These are phyloP conservation scores for Kwoniella heveanensis DNA, from an alignment of 768 basidiomycete species.

Conservation along the genomic window DNA sequence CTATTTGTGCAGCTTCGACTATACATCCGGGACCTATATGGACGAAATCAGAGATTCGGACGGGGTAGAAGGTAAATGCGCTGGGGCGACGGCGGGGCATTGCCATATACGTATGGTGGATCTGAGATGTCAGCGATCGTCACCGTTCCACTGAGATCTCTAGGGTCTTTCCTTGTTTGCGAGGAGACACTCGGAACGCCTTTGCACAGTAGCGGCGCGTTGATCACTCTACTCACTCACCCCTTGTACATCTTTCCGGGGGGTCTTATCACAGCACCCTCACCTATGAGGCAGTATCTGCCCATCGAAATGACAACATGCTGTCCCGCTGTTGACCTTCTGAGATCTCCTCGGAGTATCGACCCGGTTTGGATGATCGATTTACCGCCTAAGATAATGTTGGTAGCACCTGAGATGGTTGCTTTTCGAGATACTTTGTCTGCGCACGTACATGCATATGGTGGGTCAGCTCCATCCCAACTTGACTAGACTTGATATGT, in stretches of 20 bases:
- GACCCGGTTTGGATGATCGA: constrained; percentile 84
- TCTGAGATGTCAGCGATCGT: constrained; percentile 2
- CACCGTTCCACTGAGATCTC: too few relatives aligned
- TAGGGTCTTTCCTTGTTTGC: too few relatives aligned
- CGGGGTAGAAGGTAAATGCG: constrained; percentile 82
- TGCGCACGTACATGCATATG: too few relatives aligned
- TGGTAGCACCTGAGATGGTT: constrained; percentile 88
- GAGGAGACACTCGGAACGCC: too few relatives aligned
- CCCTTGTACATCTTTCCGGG: constrained; percentile 58
- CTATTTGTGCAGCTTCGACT: constrained; percentile 92
- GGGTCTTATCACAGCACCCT: constrained; percentile 75
- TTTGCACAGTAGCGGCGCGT: too few relatives aligned
- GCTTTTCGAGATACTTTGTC: constrained; percentile 91
- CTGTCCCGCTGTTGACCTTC: constrained; percentile 84
- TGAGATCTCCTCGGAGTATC: constrained; percentile 89
- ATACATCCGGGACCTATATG: constrained; percentile 86
- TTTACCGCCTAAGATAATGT: constrained; percentile 96
- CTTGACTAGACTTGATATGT: too few relatives aligned
- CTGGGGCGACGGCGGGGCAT: constrained; percentile 24
- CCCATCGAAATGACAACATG: constrained; percentile 92
- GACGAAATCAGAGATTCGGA: constrained; percentile 94
- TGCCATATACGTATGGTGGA: too few relatives aligned
- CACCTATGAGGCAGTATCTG: constrained; percentile 86
- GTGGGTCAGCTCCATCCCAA: too few relatives aligned
- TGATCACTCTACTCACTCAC: too few relatives aligned